phyloP scores from a whole-genome alignment of 1,284 basidiomycete genomes.

The Cryptococcus sp. region DNA sequence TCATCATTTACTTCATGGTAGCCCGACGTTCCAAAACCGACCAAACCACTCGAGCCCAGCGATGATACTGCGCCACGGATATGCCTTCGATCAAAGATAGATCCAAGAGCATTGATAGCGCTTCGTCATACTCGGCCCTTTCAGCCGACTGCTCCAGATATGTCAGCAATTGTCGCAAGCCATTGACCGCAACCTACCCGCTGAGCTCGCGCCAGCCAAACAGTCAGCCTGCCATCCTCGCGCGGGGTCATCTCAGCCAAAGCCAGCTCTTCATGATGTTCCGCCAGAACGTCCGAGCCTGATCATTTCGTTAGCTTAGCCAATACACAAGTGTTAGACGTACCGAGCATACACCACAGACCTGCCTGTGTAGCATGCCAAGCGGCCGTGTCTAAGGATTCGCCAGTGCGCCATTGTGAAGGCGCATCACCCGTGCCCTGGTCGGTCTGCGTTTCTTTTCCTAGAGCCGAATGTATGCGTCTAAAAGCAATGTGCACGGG shows the following conservation, averaged over 20 bases:
- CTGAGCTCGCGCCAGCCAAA: conserved; percentile 30
- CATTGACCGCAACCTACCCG: conserved; percentile 25
- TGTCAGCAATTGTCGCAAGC: background rate
- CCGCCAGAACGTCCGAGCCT: conserved; percentile 38
- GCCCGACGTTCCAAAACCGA: conserved; percentile 32
- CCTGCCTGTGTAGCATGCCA: conserved; percentile 46
- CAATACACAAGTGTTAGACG: background rate
- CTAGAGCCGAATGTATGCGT: conserved; percentile 40
- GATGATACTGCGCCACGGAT: conserved; percentile 34
- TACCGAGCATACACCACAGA: conserved; percentile 42
- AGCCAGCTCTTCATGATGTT: conserved; percentile 43
- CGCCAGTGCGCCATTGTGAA: conserved; percentile 20
- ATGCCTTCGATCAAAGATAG: conserved; percentile 23
- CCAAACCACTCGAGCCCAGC: conserved; percentile 44
- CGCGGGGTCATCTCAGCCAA: conserved; percentile 12
- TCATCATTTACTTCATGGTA: conserved; percentile 23
- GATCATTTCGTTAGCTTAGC: background rate
- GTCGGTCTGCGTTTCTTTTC: conserved; percentile 11
- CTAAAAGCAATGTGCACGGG: conserved; percentile 44
- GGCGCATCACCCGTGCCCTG: conserved; percentile 4
- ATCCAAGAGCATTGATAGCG: conserved; percentile 37
- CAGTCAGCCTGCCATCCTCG: conserved; percentile 27
- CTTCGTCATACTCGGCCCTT: conserved; percentile 31
- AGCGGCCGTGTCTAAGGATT: conserved; percentile 28
- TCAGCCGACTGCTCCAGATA: conserved; percentile 19